Percentiles rank a stretch among this genome's conserved stretches.
These are phyloP conservation scores for Zangia roseola DNA, from an alignment of 768 basidiomycete species.

Conservation along the genomic window DNA sequence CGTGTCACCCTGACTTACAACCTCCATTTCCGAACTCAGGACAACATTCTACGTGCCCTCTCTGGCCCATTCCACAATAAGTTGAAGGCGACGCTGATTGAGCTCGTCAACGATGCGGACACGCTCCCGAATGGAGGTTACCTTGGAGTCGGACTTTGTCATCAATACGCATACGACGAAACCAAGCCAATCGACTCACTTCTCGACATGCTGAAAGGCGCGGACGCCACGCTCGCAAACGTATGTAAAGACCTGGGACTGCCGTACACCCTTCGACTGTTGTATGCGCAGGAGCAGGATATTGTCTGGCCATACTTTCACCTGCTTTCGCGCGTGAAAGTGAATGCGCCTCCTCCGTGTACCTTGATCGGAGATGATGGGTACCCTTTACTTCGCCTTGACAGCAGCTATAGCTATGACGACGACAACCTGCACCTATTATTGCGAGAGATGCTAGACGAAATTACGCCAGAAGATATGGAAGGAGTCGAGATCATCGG, in stretches of 20 bases:
- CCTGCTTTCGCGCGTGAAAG: not conserved
- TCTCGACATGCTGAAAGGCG: slow-evolving; percentile 1
- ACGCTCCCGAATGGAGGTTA: slow-evolving; percentile 34
- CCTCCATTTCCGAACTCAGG: slow-evolving; percentile 16
- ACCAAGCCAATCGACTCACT: not conserved
- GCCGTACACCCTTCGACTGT: not conserved
- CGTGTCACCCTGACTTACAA: slow-evolving; percentile 46
- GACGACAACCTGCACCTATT: not conserved
- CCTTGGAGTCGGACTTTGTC: slow-evolving; percentile 36
- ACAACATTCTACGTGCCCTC: not conserved
- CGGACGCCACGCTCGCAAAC: not conserved
- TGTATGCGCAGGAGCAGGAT: not conserved
- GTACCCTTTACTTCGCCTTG: no score
- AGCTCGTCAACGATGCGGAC: slow-evolving; percentile 23
- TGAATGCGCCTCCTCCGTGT: not conserved
- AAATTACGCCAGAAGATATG: not conserved
- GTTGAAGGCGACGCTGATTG: not conserved
- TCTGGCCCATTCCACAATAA: not conserved
- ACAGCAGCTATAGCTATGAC: not conserved
- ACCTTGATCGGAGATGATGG: no score
- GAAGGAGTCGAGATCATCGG: slow-evolving; percentile 3
- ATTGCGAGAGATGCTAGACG: fast-evolving
- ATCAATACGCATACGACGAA: slow-evolving; percentile 26
- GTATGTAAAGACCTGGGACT: slow-evolving; percentile 5
- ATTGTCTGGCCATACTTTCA: not conserved